Percentiles rank a stretch among this genome's conserved stretches.
Conservation (phyloP, 257 asterid species). For the Solanum paucissectum region DNA sequence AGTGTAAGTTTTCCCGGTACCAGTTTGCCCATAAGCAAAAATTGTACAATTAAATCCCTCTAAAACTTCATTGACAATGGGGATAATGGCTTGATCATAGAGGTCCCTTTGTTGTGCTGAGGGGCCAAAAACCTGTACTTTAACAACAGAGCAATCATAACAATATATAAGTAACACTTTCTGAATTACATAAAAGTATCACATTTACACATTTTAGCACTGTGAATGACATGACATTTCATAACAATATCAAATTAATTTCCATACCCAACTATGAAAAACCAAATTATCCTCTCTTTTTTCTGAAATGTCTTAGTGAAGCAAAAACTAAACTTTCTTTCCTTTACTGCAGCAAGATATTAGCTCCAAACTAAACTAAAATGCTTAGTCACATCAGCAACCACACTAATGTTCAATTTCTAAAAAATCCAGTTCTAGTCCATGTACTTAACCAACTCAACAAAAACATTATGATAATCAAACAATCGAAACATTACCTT, state of each 20-base stretch:
- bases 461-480: not conserved
- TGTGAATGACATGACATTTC: not conserved
- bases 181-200: not conserved
- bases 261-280: not conserved
- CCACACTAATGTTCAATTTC: not conserved
- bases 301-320: not conserved
- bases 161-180: not conserved
- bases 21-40: slow-evolving; percentile 88
- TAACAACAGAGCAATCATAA: not conserved
- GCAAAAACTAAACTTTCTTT: not conserved
- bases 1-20: slow-evolving; percentile 84
- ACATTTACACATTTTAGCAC: not conserved
- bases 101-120: slow-evolving; percentile 69
- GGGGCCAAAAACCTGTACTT: slow-evolving; percentile 72
- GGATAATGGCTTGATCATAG: slow-evolving; percentile 73
- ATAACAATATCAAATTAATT: not conserved
- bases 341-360: not conserved
- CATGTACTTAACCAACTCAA: not conserved
- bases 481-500: slow-evolving; percentile 32
- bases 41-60: slow-evolving; percentile 89
- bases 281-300: not conserved
- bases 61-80: slow-evolving; percentile 74
- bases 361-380: not conserved
- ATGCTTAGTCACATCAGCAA: not conserved
- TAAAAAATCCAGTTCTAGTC: not conserved